Percentiles rank a stretch among this genome's conserved stretches.
These are phyloP conservation scores for Cladosporium sp. DNA, from an alignment of 2,329 filamentous ascomycete species.

Conservation along the genomic window DNA sequence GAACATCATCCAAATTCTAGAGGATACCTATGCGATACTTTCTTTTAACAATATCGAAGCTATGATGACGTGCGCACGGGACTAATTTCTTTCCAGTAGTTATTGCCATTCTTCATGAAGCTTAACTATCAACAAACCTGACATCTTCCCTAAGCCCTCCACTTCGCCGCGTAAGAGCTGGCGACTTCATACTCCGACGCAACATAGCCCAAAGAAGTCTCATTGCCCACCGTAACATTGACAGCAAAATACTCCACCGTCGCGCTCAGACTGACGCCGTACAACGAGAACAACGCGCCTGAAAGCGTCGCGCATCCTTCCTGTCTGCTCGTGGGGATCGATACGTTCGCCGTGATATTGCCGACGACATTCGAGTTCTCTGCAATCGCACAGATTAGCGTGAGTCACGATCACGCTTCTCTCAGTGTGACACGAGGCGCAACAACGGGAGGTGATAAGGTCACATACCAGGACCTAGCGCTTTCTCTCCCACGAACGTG, in stretches of 20 bases:
- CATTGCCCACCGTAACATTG: slow-evolving; percentile 20
- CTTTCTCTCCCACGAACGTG: slow-evolving; percentile 4
- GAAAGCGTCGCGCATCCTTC: slow-evolving; percentile 13
- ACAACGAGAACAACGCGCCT: slow-evolving; percentile 18
- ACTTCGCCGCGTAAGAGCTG: not conserved
- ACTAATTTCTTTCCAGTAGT: no score
- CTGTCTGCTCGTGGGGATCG: slow-evolving; percentile 15
- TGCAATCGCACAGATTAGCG: no score
- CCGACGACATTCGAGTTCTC: slow-evolving; percentile 13
- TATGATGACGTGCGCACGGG: no score
- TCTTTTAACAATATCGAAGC: no score
- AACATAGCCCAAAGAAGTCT: slow-evolving; percentile 15
- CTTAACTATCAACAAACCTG: no score
- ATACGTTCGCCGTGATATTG: slow-evolving; percentile 21
- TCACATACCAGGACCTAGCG: not conserved
- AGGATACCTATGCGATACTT: no score
- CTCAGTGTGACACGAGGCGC: no score
- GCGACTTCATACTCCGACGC: slow-evolving; percentile 5
- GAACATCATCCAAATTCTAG: no score
- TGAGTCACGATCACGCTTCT: no score
- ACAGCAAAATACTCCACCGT: slow-evolving; percentile 14
- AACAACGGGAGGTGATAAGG: not conserved
- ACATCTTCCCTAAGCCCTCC: not conserved
- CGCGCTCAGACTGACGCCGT: slow-evolving; percentile 13
- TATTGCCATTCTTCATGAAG: no score